A percentile compares a stretch with the other conserved stretches of the same genome.
Conservation (phyloP, 495 filamentous ascomycete species). For the Penicillium parvum region DNA sequence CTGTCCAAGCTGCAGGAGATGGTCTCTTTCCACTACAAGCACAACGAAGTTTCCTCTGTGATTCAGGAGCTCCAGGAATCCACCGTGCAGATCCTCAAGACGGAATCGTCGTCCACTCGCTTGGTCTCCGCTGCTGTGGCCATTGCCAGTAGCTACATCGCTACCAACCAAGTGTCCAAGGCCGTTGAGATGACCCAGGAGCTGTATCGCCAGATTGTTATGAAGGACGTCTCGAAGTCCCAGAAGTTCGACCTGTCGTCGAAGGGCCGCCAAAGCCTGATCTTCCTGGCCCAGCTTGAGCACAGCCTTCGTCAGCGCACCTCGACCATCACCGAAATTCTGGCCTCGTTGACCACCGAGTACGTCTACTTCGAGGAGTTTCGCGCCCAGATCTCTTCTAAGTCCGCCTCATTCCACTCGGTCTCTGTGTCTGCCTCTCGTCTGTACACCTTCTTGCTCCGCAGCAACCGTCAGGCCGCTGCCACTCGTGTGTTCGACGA, state of each 20-base stretch:
- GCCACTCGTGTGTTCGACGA: constrained; percentile 22
- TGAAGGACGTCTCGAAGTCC: constrained; percentile 22
- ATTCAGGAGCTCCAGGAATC: constrained; percentile 29
- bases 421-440: constrained; percentile 25
- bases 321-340: constrained; percentile 33
- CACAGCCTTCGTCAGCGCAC: constrained; percentile 26
- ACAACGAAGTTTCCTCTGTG: constrained; percentile 22
- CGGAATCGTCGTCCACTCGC: constrained; percentile 26
- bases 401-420: constrained; percentile 27
- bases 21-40: constrained; percentile 27
- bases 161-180: constrained; percentile 25
- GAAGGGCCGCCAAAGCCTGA: constrained; percentile 31
- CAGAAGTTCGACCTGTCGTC: constrained; percentile 24
- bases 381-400: constrained; percentile 24
- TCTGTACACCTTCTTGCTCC: constrained; percentile 29
- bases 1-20: constrained; percentile 32
- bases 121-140: constrained; percentile 28
- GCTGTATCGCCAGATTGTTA: constrained; percentile 34
- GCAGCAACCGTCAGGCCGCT: constrained; percentile 18
- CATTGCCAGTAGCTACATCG: constrained; percentile 33
- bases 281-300: constrained; percentile 38
- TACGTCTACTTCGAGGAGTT: constrained; percentile 39
- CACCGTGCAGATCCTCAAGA: constrained; percentile 26
- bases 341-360: constrained; percentile 32
- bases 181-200: constrained; percentile 29